Base-by-base conservation (phyloP, 306 rosid species). In the Fragaria ananassa region DNA sequence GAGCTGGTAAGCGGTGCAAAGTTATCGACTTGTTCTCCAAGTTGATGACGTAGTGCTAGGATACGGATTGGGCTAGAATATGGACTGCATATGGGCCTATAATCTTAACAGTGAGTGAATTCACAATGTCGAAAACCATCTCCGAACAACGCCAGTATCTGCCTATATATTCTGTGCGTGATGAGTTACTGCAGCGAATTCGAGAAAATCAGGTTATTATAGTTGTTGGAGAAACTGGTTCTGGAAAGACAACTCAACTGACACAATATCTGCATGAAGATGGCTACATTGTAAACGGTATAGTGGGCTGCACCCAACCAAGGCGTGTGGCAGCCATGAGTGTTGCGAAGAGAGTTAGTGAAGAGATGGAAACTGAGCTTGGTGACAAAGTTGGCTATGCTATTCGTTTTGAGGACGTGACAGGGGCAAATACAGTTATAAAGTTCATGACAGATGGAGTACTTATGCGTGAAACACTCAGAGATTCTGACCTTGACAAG, bases 261-360 rank as follows among this genome's bases (percentile, higher is more conserved):
- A 95, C 98, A 50, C 98, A 95, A 93, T 95, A 95, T 89, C 96
- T 95, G 41, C 85, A 88, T 73, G 97, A 95, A 79, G 98, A 90
- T 84, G 97, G 97, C 71, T 95, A 89, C 78, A 92, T 97, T 44
- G 61, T 73, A n/a, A 84, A 83, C 53, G 96, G 97, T 50, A 79
- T 95, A 62, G 86, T 95, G 70, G 98, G 97, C 60, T 95, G 98
- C 84, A 95, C 98, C 83, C 98, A 95, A 82, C 97, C 98, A 49
- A 90, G 98, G 84, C 97, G 97, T 86, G 98, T 95, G 79, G 98
- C 97, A 44, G 98, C 98, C 78, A 95, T 95, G 98, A 95, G 98
- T 90, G 98, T 95, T 71, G 98, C 97, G 72, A 95, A 95, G 84
- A 95, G 98, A 88, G 98, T 95, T 37, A 90, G 97, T 3, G 98